These are phyloP conservation scores for Cercis canadensis DNA, from an alignment of 306 rosid genomes.

Conservation along the genomic window DNA sequence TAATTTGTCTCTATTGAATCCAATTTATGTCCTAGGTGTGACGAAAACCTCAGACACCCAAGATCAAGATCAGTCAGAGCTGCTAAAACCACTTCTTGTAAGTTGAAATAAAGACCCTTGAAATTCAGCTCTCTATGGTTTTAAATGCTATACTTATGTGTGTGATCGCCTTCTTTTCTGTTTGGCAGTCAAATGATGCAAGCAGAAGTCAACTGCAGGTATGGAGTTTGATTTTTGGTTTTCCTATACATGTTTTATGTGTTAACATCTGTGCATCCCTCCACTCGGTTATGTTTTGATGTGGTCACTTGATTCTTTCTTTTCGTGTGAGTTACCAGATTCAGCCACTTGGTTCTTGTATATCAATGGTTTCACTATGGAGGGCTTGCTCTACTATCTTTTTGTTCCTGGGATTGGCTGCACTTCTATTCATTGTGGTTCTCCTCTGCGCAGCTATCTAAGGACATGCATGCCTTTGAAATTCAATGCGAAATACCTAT, in stretches of 20 bases:
- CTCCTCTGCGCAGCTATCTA: conserved; percentile 20
- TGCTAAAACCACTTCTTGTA: conserved; percentile 40
- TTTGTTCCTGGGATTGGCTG: conserved; percentile 29
- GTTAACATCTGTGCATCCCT: background rate
- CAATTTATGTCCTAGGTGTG: conserved; percentile 7
- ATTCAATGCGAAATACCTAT: too few relatives aligned
- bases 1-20: background rate
- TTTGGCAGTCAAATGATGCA: conserved; percentile 28
- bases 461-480: background rate
- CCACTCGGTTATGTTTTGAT: too few relatives aligned
- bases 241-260: background rate
- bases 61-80: conserved; percentile 29
- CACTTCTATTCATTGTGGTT: conserved; percentile 17
- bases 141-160: background rate
- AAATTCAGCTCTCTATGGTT: background rate
- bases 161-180: background rate
- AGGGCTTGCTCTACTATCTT: conserved; percentile 29
- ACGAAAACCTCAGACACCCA: conserved; percentile 26
- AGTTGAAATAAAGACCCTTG: background rate
- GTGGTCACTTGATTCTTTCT: background rate
- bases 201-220: conserved; percentile 21
- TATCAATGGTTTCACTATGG: conserved; percentile 5
- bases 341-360: background rate
- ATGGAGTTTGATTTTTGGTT: background rate
- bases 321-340: conserved; percentile 30